A percentile compares a stretch with the other conserved stretches of the same genome.
Conservation (phyloP, 441 rosid species). For the Arabidopsis hybrid region DNA sequence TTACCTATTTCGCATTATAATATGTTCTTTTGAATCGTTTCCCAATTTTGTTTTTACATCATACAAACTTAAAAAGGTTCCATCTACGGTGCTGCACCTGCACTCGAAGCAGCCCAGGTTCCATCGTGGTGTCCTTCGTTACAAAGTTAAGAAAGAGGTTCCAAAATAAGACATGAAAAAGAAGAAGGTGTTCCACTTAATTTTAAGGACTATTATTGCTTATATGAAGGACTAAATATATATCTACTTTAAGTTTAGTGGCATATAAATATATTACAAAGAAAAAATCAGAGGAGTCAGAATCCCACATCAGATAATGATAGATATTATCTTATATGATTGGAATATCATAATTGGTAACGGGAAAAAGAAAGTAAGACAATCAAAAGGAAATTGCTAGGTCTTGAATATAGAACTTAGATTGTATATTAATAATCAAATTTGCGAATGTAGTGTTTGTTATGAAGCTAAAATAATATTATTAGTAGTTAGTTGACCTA, state of each 20-base stretch:
- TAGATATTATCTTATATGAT: not conserved
- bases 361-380: not conserved
- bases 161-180: not conserved
- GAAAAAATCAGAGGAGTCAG: conserved; percentile 39
- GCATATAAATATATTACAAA: not conserved
- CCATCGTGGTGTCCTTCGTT: conserved; percentile 11
- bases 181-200: not conserved
- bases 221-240: conserved; percentile 1
- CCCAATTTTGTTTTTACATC: too few relatives aligned
- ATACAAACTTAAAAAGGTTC: not conserved
- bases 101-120: conserved; percentile 9
- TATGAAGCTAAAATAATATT: conserved; percentile 8
- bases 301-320: conserved; percentile 29
- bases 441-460: conserved; percentile 11
- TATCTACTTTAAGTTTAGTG: conserved; percentile 34
- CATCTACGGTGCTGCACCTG: not conserved
- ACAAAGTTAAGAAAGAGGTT: not conserved
- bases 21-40: conserved; percentile 6
- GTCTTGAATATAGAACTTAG: too few relatives aligned
- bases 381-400: too few relatives aligned
- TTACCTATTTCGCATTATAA: conserved; percentile 26
- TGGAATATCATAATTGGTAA: conserved; percentile 7
- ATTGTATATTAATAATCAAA: not conserved
- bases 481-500: conserved; percentile 38
- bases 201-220: too few relatives aligned